Evolutionary conservation across 176 grass and related monocot species (phyloP).

Genomic region (Zoysia pacifica): DNA sequence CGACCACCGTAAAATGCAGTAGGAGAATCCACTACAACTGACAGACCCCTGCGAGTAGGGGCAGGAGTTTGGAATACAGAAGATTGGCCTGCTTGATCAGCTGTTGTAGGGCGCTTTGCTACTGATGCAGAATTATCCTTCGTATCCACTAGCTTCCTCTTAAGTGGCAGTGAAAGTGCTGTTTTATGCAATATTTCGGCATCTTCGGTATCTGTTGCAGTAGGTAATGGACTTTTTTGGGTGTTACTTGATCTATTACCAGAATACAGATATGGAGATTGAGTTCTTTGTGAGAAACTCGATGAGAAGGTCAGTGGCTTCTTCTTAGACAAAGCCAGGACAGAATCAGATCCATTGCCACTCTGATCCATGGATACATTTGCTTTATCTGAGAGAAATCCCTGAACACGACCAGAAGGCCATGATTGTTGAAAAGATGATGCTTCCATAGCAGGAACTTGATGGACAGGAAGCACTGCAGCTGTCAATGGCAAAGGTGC

Average conservation of each 20-base stretch:
- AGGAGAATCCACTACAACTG: slow-evolving; percentile 58
- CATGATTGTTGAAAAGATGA: slow-evolving; percentile 65
- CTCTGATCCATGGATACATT: slow-evolving; percentile 46
- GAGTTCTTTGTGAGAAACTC: slow-evolving; percentile 54
- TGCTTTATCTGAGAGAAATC: slow-evolving; percentile 60
- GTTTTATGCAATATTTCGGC: slow-evolving; percentile 49
- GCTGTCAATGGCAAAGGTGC: slow-evolving; percentile 57
- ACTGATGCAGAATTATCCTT: slow-evolving; percentile 55
- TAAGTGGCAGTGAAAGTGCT: slow-evolving; percentile 76
- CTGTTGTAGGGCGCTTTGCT: slow-evolving; percentile 54
- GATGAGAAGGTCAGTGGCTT: slow-evolving; percentile 75
- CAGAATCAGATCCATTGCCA: slow-evolving; percentile 54
- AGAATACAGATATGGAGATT: slow-evolving; percentile 43
- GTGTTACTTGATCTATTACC: slow-evolving; percentile 40
- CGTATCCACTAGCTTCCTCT: slow-evolving; percentile 72
- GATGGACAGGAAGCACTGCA: slow-evolving; percentile 60
- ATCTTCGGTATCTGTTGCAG: slow-evolving; percentile 44
- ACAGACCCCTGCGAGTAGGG: slow-evolving; percentile 54
- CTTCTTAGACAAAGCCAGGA: slow-evolving; percentile 56
- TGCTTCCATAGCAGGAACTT: slow-evolving; percentile 62
- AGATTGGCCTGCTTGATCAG: slow-evolving; percentile 59
- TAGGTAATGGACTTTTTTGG: slow-evolving; percentile 50
- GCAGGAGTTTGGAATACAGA: slow-evolving; percentile 77
- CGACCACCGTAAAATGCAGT: slow-evolving; percentile 49
- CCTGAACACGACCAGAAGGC: slow-evolving; percentile 71